Percentiles rank a stretch among this genome's conserved stretches.
Evolutionary conservation across 257 asterid species (phyloP).

Genomic region (Jasminum sambac): DNA sequence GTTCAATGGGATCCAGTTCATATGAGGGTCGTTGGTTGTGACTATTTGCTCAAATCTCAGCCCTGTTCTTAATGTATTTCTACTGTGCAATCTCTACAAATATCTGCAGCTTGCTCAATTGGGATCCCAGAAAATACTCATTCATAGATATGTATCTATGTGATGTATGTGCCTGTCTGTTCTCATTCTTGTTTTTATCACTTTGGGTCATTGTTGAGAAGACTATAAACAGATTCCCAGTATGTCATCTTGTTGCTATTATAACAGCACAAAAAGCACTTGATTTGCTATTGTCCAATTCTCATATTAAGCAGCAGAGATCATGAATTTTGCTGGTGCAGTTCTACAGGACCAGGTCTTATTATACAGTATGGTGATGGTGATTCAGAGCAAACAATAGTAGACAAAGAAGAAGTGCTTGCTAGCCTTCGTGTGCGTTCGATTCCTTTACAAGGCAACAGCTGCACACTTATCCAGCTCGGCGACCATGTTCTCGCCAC

Average conservation of each 20-base stretch:
- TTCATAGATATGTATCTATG: not conserved
- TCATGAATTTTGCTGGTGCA: slow-evolving; percentile 29
- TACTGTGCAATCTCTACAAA: not conserved
- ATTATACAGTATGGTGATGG: slow-evolving; percentile 34
- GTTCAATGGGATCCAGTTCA: too few species aligned
- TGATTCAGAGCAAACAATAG: slow-evolving; percentile 30
- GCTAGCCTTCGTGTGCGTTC: slow-evolving; percentile 55
- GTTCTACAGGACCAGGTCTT: slow-evolving; percentile 45
- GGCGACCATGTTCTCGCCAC: slow-evolving; percentile 47
- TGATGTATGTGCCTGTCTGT: not conserved
- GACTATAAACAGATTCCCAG: not conserved
- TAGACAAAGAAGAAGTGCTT: slow-evolving; percentile 42
- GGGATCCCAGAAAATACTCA: not conserved
- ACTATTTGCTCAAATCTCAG: too few species aligned
- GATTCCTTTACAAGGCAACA: slow-evolving; percentile 50
- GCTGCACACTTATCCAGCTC: slow-evolving; percentile 43
- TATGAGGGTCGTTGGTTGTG: too few species aligned
- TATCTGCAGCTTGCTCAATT: not conserved
- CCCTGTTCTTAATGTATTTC: too few species aligned
- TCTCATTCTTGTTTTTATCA: not conserved
- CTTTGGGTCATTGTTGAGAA: not conserved
- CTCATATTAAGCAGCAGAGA: not conserved
- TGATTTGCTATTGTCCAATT: slow-evolving; percentile 2
- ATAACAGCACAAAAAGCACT: slow-evolving; percentile 1
- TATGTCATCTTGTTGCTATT: not conserved